Evolutionary conservation across 2,329 filamentous ascomycete genomes (phyloP), one percentile per base, ranked within the genome.

Genomic region (Parastagonospora avenae): DNA sequence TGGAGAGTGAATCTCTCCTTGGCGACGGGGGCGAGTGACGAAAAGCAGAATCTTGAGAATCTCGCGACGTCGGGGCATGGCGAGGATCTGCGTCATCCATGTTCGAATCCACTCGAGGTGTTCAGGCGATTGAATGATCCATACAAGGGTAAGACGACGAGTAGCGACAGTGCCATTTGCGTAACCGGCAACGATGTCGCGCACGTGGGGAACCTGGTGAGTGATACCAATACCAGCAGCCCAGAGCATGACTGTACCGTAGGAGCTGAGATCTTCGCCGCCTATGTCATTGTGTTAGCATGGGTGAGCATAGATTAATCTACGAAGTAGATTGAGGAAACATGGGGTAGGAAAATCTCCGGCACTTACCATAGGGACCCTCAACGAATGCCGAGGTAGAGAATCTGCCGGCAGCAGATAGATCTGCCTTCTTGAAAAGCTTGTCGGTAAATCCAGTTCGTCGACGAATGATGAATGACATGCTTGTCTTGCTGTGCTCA

Each of bases 171-270:
- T 92, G 52, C 62, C 88, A 84, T 90, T 76, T 78, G 80, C 79
- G 79, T 84, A 66, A 74, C 79, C 75, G 42, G 73, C 72, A 36
- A 80, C 77, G 14, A 80, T 74, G 51, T 94, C 88, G 48, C 86
- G 87, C 8, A 97, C 83, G 72, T 95, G 96, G 30, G 92, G 90
- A 28, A 97, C 85, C 71, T 96, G 92, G 73, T 97, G 93, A 1
- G 93, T 96, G 75, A 99, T 97, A 55, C 94, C 94, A 4, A 94
- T 92, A 50, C 93, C 91, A 49, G 92, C 92, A 10, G 93, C 92
- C 69, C 97, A 92, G 49, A 99, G 87, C 57, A 99, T 84, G 38
- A 88, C 86, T 37, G 95, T 94, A 33, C 94, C 93, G 74, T 97
- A 97, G 7, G 92, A 97, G 74, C 92, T 87, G 58, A 97, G 86